Conservation (phyloP, 305 asterid genomes). For the Fraxinus nigra region DNA sequence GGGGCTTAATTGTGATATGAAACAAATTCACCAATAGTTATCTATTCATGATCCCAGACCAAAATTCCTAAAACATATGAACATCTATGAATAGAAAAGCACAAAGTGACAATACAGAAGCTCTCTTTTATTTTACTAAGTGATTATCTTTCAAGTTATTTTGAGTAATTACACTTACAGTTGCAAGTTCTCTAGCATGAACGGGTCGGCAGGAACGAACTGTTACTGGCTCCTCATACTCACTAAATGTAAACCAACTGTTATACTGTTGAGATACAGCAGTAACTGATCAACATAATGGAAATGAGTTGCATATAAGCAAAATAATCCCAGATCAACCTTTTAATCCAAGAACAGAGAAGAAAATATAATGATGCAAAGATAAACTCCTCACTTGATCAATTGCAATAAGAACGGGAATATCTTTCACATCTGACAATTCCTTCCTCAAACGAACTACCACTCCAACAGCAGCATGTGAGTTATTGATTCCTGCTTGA, state of each 20-base stretch:
- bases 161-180: slow-evolving; percentile 47
- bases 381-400: slow-evolving; percentile 68
- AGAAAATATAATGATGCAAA: background rate
- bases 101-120: slow-evolving; percentile 4
- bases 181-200: slow-evolving; percentile 83
- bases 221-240: slow-evolving; percentile 82
- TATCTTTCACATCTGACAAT: slow-evolving; percentile 67
- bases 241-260: slow-evolving; percentile 89
- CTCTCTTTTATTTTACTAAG: background rate
- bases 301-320: slow-evolving; percentile 18
- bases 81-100: background rate
- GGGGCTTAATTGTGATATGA: background rate
- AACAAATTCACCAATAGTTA: background rate
- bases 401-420: slow-evolving; percentile 87
- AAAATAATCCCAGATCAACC: slow-evolving; percentile 13
- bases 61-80: slow-evolving; percentile 4
- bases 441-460: slow-evolving; percentile 86
- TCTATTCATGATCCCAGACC: slow-evolving; percentile 3
- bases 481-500: slow-evolving; percentile 58
- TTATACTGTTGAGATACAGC: slow-evolving; percentile 64
- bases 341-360: background rate
- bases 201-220: slow-evolving; percentile 72
- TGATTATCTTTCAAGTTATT: background rate
- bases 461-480: slow-evolving; percentile 87
- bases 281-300: slow-evolving; percentile 28